phyloP scores from a whole-genome alignment of 805 yeast species.

The Ogataea henricii region DNA sequence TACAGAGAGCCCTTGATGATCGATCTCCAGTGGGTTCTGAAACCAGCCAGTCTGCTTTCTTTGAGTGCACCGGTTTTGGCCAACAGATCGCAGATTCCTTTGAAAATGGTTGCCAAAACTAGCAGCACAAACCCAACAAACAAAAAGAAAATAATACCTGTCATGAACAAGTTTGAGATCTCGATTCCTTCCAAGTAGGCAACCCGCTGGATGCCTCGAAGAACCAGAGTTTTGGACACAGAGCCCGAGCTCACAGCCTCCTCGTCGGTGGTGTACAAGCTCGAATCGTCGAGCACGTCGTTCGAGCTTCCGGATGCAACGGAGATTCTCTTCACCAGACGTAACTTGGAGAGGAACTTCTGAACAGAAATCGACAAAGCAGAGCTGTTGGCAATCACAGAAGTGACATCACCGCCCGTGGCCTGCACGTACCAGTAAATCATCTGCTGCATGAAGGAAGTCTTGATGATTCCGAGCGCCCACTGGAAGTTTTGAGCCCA shows the following conservation, averaged over 20 bases:
- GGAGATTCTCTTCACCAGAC: constrained; percentile 41
- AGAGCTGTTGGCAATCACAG: constrained; percentile 63
- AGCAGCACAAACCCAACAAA: constrained; percentile 69
- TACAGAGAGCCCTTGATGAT: constrained; percentile 87
- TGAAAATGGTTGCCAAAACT: constrained; percentile 60
- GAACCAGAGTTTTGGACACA: constrained; percentile 65
- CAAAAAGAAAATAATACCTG: constrained; percentile 81
- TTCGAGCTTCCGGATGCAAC: constrained; percentile 42
- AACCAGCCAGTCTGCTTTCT: constrained; percentile 69
- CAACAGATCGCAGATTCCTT: constrained; percentile 64
- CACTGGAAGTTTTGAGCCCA: constrained; percentile 97
- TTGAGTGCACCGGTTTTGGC: constrained; percentile 60
- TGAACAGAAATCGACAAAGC: constrained; percentile 84
- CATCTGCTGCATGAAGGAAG: constrained; percentile 74
- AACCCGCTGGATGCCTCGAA: constrained; percentile 92
- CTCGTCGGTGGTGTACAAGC: constrained; percentile 72
- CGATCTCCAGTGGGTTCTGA: constrained; percentile 80
- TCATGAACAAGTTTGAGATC: constrained; percentile 80
- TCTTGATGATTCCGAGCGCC: constrained; percentile 89
- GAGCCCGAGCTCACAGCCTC: constrained; percentile 44
- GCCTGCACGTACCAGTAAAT: constrained; percentile 94
- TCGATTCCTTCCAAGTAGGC: constrained; percentile 84
- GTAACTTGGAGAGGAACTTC: constrained; percentile 37
- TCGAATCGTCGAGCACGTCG: constrained; percentile 51
- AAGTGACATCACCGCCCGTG: constrained; percentile 88